Evolutionary conservation across 331 rosid genomes (phyloP).

Genomic region (Pyrus hybrid): DNA sequence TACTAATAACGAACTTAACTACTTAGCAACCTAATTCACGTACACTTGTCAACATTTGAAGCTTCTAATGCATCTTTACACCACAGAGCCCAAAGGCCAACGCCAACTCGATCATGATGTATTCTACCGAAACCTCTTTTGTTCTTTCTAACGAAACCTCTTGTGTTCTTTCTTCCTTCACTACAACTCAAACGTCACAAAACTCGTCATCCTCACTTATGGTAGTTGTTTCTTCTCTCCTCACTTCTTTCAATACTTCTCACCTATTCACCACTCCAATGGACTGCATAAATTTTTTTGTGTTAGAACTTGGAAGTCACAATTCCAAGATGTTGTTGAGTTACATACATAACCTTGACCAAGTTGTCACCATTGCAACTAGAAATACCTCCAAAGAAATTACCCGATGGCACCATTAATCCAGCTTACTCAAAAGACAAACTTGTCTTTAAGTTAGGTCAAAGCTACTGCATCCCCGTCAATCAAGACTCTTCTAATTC

Average conservation of each 20-base stretch:
- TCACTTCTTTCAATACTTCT: not conserved
- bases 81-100: too few species aligned
- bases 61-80: too few species aligned
- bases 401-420: not conserved
- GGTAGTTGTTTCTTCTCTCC: not conserved
- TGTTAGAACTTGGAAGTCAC: not conserved
- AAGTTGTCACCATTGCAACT: not conserved
- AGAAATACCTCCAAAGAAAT: not conserved
- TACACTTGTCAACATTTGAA: too few species aligned
- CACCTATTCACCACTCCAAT: not conserved
- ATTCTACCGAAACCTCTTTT: too few species aligned
- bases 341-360: not conserved
- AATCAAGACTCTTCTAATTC: not conserved
- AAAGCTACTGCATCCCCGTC: not conserved
- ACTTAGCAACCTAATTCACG: too few species aligned
- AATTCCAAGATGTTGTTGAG: not conserved
- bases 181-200: too few species aligned
- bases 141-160: too few species aligned
- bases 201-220: too few species aligned
- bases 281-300: not conserved
- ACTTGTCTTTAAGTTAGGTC: not conserved
- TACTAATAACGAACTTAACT: too few species aligned
- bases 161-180: too few species aligned
- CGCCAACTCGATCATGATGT: too few species aligned
- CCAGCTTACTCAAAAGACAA: not conserved